Evolutionary conservation across 2,329 filamentous ascomycete genomes (phyloP).

Genomic region (Sodiomyces alkalinus): DNA sequence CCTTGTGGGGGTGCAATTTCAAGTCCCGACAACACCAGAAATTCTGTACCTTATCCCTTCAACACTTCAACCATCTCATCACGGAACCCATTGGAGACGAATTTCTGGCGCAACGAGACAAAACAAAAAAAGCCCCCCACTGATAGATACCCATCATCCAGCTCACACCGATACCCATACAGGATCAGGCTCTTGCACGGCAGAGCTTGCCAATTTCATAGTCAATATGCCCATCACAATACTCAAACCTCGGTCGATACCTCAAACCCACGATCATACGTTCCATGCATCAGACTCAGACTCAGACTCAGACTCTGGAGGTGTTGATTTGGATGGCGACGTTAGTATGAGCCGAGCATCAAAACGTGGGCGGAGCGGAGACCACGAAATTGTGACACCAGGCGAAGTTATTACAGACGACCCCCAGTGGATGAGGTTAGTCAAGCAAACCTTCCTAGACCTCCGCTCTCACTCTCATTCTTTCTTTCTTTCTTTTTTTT

Average conservation of each 20-base stretch:
- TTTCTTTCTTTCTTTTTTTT: not conserved
- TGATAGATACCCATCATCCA: no score
- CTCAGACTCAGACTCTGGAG: conserved; percentile 26
- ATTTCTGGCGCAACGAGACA: no score
- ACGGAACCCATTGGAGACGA: no score
- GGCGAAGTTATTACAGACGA: conserved; percentile 80
- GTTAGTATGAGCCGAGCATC: conserved; percentile 28
- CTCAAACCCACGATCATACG: conserved; percentile 8
- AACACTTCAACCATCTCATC: no score
- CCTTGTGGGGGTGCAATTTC: no score
- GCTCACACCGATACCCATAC: no score
- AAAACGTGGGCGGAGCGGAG: conserved; percentile 17
- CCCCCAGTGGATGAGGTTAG: conserved; percentile 86
- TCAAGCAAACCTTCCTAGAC: no score
- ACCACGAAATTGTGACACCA: conserved; percentile 60
- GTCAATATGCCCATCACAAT: conserved; percentile 32
- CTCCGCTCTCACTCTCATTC: not conserved
- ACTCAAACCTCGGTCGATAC: conserved; percentile 21
- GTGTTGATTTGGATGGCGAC: conserved; percentile 28
- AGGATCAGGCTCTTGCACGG: not conserved
- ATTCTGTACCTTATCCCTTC: no score
- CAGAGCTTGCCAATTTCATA: not conserved
- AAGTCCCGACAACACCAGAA: no score
- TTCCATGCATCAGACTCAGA: conserved; percentile 21
- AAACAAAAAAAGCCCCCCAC: no score